Evolutionary conservation across 192 early-diverging fungal genomes (phyloP), one percentile per base, ranked within the genome.

Genomic region (Coemansia aciculifera): DNA sequence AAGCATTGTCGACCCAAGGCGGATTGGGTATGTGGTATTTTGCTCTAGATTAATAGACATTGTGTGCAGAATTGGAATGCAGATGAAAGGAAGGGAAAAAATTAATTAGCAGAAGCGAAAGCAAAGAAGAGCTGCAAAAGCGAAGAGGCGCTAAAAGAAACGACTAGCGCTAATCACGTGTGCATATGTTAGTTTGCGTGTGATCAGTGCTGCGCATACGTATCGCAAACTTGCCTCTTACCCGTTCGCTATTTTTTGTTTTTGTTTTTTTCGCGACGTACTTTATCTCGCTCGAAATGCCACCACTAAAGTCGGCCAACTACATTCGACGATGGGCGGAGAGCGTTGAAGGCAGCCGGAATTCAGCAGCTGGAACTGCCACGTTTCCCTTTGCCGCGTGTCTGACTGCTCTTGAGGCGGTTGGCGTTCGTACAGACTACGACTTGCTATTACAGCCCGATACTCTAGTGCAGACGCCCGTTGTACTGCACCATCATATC

Each of bases 41-140:
- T 77, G 68, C 23, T 82, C 80, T 31, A 82, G 59, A 59, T 82
- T 82, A 42, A 82, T 70, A 39, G 80, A 71, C 80, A 82, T 82
- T 57, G 29, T 27, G 51, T 73, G 32, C 48, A 15, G 32, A 17
- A 42, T 59, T 44, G 15, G 7, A 49, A 63, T 63, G 21, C 27
- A 44, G 15, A 39, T 15, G n/a, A 44, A 37, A 29, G 48, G 36
- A 37, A 19, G 21, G 10, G n/a, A 46, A 21, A 6, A 12, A 27
- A 1, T 27, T 27, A 27, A 27, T 27, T 27, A 27, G 24, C 24
- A 27, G 24, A 64, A 48, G 49, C 17, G 42, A 52, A 36, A 21
- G 32, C 38, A 10, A 44, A 49, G 34, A 17, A 21, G 36, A 7
- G 15, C 29, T 11, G 10, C 36, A 46, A 74, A 36, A 9, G 9